Conservation (phyloP, 148 eudicot genomes). For the Bassia scoparia region DNA sequence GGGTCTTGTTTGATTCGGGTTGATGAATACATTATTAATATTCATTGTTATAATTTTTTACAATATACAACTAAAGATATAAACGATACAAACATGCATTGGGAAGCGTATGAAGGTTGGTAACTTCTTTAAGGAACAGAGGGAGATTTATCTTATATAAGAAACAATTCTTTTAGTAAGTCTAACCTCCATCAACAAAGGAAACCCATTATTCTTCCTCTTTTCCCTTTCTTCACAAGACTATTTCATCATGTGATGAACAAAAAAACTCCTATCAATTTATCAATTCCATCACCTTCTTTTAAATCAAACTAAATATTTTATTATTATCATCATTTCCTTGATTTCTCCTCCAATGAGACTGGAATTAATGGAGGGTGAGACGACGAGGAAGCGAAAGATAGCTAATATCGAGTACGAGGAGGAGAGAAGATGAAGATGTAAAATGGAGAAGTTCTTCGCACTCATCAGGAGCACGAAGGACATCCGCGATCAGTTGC, state of each 20-base stretch:
- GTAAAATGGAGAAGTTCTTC: conserved; percentile 30
- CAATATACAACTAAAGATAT: too few relatives aligned
- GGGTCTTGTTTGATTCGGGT: too few relatives aligned
- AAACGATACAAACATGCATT: too few relatives aligned
- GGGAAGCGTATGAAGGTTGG: too few relatives aligned
- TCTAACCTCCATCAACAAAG: too few relatives aligned
- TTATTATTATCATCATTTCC: not conserved
- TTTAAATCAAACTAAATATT: not conserved
- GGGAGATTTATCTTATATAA: too few relatives aligned
- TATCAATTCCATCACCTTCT: not conserved
- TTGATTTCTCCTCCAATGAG: not conserved
- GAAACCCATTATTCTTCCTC: not conserved
- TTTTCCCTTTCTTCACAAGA: not conserved
- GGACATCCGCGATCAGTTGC: conserved; percentile 26
- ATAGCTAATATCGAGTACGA: not conserved
- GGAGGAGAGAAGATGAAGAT: conserved; percentile 21
- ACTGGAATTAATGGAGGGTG: conserved; percentile 12
- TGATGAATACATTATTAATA: too few relatives aligned
- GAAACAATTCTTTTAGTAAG: not conserved
- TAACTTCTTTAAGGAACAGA: too few relatives aligned
- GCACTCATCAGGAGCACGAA: conserved; percentile 26
- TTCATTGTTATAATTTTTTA: too few relatives aligned
- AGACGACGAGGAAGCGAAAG: conserved; percentile 17
- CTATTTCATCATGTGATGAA: not conserved
- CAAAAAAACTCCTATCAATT: too few relatives aligned